Percentiles rank a stretch among this genome's conserved stretches.
phyloP scores from a whole-genome alignment of 129 eudicot species.

The Pulicaria dysenterica region DNA sequence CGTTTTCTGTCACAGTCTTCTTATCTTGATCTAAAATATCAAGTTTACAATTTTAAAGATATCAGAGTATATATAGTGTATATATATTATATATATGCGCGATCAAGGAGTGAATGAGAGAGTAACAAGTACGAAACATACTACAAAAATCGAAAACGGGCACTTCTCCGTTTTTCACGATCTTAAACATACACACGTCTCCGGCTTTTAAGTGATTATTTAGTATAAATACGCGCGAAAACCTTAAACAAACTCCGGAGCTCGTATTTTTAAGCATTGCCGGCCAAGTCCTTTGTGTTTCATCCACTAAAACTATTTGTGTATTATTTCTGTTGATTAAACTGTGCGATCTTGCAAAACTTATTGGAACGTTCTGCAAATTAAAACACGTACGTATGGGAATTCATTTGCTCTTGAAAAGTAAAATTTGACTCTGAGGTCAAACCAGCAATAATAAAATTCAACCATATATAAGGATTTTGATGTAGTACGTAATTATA shows the following conservation, averaged over 20 bases:
- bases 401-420: too few relatives aligned
- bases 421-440: too few relatives aligned
- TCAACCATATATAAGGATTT: too few relatives aligned
- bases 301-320: constrained; percentile 19
- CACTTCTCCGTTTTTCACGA: constrained; percentile 13
- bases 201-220: constrained; percentile 19
- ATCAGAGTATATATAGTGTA: too few relatives aligned
- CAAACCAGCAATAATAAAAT: too few relatives aligned
- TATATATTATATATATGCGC: too few relatives aligned
- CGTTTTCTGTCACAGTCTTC: not conserved
- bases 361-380: constrained; percentile 30
- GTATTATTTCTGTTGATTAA: not conserved
- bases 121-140: constrained; percentile 6
- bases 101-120: not conserved
- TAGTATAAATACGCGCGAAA: constrained; percentile 7
- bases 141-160: constrained; percentile 24
- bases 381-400: not conserved
- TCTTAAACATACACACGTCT: constrained; percentile 28
- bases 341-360: constrained; percentile 35
- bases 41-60: not conserved
- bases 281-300: constrained; percentile 23
- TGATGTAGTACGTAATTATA: too few relatives aligned
- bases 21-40: not conserved
- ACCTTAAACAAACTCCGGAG: not conserved
- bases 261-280: not conserved